A percentile compares a stretch with the other conserved stretches of the same genome.
Evolutionary conservation across 371 early-diverging fungal genomes (phyloP).

Genomic region (Chytridium lagenaria): DNA sequence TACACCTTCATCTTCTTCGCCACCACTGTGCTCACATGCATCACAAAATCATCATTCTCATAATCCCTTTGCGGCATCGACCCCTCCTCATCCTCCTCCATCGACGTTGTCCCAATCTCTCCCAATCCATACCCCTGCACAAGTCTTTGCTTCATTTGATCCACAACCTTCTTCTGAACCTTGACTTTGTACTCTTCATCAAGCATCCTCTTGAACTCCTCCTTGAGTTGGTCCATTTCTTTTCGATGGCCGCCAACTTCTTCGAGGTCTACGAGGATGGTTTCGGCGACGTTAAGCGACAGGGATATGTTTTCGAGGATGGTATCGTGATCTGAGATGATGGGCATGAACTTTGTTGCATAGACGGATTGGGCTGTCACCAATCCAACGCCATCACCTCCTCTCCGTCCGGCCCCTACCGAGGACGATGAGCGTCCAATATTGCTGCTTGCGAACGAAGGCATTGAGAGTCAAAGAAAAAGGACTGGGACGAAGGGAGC

Average conservation of each 20-base stretch:
- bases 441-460: too few species aligned
- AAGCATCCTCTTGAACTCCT: neutral
- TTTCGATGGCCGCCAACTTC: neutral
- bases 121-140: neutral
- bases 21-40: neutral
- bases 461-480: too few species aligned
- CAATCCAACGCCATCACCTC: too few species aligned
- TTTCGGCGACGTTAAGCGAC: neutral
- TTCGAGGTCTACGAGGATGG: slow-evolving; percentile 3
- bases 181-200: neutral
- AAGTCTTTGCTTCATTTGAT: neutral
- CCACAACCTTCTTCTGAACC: neutral
- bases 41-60: too few species aligned
- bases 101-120: too few species aligned
- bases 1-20: slow-evolving; percentile 11
- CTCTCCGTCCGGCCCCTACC: too few species aligned
- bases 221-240: neutral
- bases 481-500: too few species aligned
- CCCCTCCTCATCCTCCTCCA: too few species aligned
- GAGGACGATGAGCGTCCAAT: too few species aligned
- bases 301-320: neutral
- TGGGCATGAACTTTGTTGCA: slow-evolving; percentile 2
- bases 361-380: slow-evolving; percentile 4
- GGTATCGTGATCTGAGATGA: neutral
- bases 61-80: too few species aligned